phyloP scores from a whole-genome alignment of 257 asterid species.

The Apocynum venetum region DNA sequence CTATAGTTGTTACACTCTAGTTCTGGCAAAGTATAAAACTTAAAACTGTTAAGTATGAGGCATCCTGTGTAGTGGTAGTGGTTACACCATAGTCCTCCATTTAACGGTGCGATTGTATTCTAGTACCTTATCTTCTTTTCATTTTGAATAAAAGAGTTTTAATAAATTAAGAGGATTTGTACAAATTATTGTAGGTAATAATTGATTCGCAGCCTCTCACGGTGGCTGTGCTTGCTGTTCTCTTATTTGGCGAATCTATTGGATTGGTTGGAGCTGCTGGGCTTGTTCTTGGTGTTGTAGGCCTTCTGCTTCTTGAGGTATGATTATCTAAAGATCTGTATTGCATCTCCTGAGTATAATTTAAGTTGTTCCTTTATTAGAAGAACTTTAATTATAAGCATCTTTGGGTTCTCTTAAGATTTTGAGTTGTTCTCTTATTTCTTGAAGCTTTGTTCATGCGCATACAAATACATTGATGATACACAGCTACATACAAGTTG shows the following conservation, averaged over 20 bases:
- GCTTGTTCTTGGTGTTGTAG: slow-evolving; percentile 79
- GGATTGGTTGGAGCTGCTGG: slow-evolving; percentile 77
- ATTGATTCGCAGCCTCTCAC: slow-evolving; percentile 98
- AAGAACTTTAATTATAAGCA: not conserved
- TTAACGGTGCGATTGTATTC: not conserved
- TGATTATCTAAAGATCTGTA: not conserved
- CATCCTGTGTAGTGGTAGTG: not conserved
- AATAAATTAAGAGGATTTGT: slow-evolving; percentile 18
- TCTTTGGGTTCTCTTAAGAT: not conserved
- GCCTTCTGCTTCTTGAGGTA: slow-evolving; percentile 95
- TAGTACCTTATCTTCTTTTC: not conserved
- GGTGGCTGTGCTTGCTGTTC: slow-evolving; percentile 84
- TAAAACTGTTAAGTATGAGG: not conserved
- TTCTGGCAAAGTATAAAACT: not conserved
- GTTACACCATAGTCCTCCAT: too few relatives aligned
- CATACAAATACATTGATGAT: not conserved
- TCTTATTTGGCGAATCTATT: slow-evolving; percentile 83
- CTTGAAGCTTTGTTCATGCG: not conserved
- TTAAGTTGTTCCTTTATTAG: not conserved
- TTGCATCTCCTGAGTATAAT: not conserved
- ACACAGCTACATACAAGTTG: not conserved
- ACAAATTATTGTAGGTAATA: slow-evolving; percentile 64
- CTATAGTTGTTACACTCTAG: not conserved
- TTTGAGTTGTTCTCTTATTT: not conserved
- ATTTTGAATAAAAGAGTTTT: not conserved